phyloP scores from a whole-genome alignment of 352 stramenopile species.

The Phytophthora pinifolia region DNA sequence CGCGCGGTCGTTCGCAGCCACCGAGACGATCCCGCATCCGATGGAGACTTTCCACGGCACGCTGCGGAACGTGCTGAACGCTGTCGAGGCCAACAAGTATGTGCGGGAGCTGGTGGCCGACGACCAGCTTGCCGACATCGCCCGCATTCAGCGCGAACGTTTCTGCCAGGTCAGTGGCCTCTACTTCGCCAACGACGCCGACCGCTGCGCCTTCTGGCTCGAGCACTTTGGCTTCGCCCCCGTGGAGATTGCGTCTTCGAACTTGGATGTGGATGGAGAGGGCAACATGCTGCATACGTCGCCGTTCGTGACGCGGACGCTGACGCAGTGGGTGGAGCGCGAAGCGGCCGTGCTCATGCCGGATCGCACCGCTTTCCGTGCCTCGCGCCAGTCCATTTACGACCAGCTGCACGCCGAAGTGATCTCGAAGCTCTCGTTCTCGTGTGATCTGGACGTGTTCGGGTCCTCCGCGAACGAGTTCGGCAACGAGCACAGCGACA shows the following conservation, averaged over 20 bases:
- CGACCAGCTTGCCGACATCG: constrained; percentile 55
- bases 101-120: constrained; percentile 62
- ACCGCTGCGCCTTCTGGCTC: constrained; percentile 57
- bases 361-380: constrained; percentile 56
- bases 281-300: constrained; percentile 30
- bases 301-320: constrained; percentile 40
- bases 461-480: constrained; percentile 98
- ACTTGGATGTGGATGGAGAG: constrained; percentile 20
- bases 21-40: constrained; percentile 62
- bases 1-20: constrained; percentile 40
- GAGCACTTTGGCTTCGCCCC: constrained; percentile 68
- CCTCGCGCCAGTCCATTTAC: constrained; percentile 67
- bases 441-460: constrained; percentile 88
- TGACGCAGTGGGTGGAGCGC: constrained; percentile 54
- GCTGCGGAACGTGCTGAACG: constrained; percentile 71
- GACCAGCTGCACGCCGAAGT: constrained; percentile 62
- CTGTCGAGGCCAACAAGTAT: constrained; percentile 64
- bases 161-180: constrained; percentile 79
- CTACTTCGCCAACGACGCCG: constrained; percentile 55
- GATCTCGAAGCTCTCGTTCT: constrained; percentile 51
- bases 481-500: constrained; percentile 89
- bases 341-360: constrained; percentile 64
- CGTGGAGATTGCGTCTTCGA: constrained; percentile 21
- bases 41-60: constrained; percentile 79
- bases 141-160: constrained; percentile 55